Conservation (phyloP, 2,329 filamentous ascomycete genomes). For the Periconia digitata region DNA sequence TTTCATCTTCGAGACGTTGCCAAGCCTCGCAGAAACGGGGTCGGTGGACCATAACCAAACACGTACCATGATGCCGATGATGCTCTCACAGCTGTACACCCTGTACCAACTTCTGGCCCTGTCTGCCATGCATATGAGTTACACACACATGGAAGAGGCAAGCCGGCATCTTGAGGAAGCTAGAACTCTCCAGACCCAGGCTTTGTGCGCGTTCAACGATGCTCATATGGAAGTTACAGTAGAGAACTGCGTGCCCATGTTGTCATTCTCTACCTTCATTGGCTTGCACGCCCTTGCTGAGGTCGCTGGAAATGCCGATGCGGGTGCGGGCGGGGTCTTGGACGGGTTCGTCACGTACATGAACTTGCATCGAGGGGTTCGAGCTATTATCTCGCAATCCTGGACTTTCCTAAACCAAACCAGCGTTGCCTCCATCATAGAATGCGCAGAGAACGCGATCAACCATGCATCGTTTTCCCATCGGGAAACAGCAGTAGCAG, state of each 20-base stretch:
- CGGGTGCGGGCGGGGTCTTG: slow-evolving; percentile 13
- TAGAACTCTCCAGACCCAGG: slow-evolving; percentile 15
- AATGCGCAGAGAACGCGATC: slow-evolving; percentile 5
- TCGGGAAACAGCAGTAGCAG: slow-evolving; percentile 5
- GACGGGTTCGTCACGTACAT: slow-evolving; percentile 20
- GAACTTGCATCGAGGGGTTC: slow-evolving; percentile 20
- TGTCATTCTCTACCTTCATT: slow-evolving; percentile 16
- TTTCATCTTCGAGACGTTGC: slow-evolving; percentile 17
- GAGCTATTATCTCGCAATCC: slow-evolving; percentile 11
- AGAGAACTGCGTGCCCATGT: slow-evolving; percentile 16
- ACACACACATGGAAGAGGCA: slow-evolving; percentile 7
- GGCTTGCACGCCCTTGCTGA: slow-evolving; percentile 19
- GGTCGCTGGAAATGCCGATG: slow-evolving; percentile 10
- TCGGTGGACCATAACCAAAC: slow-evolving; percentile 4
- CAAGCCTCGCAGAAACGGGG: slow-evolving; percentile 7
- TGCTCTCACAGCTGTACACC: slow-evolving; percentile 17
- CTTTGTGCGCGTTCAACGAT: slow-evolving; percentile 14
- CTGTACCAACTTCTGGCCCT: slow-evolving; percentile 19
- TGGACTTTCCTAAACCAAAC: slow-evolving; percentile 15
- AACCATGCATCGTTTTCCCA: slow-evolving; percentile 5
- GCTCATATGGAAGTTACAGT: slow-evolving; percentile 7
- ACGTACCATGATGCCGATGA: slow-evolving; percentile 10
- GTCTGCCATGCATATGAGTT: slow-evolving; percentile 20
- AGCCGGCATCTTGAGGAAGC: slow-evolving; percentile 17
- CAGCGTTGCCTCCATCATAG: slow-evolving; percentile 11